phyloP scores from a whole-genome alignment of 768 basidiomycete genomes.

The Porpolomopsis calyptriformis region DNA sequence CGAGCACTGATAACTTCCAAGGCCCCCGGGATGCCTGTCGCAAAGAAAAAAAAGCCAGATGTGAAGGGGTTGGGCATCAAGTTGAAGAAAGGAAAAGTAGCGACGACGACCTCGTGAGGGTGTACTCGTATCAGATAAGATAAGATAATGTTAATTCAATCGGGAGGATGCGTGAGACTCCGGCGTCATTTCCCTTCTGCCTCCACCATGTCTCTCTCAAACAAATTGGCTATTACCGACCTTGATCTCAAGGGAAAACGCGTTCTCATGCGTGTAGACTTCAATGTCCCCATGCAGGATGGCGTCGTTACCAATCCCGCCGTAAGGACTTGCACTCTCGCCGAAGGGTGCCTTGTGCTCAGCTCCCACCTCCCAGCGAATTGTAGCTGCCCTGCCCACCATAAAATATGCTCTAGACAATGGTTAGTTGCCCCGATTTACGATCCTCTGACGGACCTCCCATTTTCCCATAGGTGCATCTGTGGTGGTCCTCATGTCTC shows the following conservation, averaged over 20 bases:
- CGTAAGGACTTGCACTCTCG: conserved; percentile 36
- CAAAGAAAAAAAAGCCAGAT: conserved; percentile 55
- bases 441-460: conserved; percentile 9
- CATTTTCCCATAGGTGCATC: conserved; percentile 48
- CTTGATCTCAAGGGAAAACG: conserved; percentile 79
- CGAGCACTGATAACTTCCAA: conserved; percentile 48
- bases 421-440: conserved; percentile 30
- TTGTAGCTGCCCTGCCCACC: conserved; percentile 92
- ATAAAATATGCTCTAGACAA: conserved; percentile 87
- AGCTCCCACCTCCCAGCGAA: conserved; percentile 50
- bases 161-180: background rate
- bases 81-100: conserved; percentile 35
- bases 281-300: conserved; percentile 88
- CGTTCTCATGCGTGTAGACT: conserved; percentile 91
- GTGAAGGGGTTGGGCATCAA: conserved; percentile 68
- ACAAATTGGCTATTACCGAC: conserved; percentile 90
- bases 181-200: background rate
- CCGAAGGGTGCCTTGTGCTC: conserved; percentile 9
- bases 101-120: background rate
- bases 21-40: conserved; percentile 26
- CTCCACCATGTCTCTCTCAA: conserved; percentile 79
- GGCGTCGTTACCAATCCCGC: conserved; percentile 94
- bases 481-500: conserved; percentile 89
- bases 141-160: background rate
- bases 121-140: background rate